Percentiles rank a stretch among this genome's conserved stretches.
These are phyloP conservation scores for Sindora glabra DNA, from an alignment of 306 rosid genomes.

Conservation along the genomic window DNA sequence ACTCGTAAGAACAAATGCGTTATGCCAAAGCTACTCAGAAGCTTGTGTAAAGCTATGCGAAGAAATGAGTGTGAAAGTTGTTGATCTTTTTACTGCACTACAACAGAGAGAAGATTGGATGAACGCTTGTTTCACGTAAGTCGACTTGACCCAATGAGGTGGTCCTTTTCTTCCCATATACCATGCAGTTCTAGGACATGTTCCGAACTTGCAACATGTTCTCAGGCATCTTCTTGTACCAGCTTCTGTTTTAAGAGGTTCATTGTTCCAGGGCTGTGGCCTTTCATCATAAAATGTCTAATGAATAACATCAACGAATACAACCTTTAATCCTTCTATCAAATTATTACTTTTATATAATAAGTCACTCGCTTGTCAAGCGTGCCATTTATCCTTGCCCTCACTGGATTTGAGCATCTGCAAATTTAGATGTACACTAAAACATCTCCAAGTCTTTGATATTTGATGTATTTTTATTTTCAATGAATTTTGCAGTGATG, in stretches of 20 bases:
- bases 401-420: neutral
- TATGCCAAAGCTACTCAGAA: constrained; percentile 71
- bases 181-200: neutral
- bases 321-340: no score
- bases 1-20: constrained; percentile 78
- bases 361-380: neutral
- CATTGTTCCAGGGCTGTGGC: neutral
- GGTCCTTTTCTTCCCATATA: neutral
- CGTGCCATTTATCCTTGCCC: neutral
- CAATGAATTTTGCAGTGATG: constrained; percentile 48
- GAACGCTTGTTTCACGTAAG: constrained; percentile 76
- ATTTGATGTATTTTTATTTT: neutral
- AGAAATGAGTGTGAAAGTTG: constrained; percentile 57
- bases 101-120: constrained; percentile 66
- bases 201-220: no score
- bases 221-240: neutral
- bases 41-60: constrained; percentile 74
- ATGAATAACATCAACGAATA: constrained; percentile 12
- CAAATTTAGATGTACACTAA: neutral
- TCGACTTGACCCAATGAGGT: constrained; percentile 6
- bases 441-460: neutral
- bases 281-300: neutral
- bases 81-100: constrained; percentile 71
- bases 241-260: neutral
- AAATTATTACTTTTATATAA: no score